Percentiles rank a stretch among this genome's conserved stretches.
Evolutionary conservation across 2,329 filamentous ascomycete genomes (phyloP).

Genomic region (Aschersonia sp.): DNA sequence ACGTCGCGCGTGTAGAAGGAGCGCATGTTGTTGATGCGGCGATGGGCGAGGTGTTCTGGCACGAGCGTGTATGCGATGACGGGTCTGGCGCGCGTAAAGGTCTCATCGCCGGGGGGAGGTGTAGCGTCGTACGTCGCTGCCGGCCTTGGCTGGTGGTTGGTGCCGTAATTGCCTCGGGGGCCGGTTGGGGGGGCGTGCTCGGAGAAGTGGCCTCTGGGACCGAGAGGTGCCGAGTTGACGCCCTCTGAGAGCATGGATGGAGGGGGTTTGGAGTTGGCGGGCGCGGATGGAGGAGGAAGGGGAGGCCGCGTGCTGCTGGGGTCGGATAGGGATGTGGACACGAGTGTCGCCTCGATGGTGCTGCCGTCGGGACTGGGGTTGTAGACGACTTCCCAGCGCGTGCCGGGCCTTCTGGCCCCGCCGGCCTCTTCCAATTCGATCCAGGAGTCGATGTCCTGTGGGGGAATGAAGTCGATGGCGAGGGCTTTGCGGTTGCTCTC

Average conservation of each 20-base stretch:
- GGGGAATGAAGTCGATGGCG: conserved; percentile 81
- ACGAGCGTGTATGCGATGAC: conserved; percentile 41
- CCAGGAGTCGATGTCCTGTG: conserved; percentile 59
- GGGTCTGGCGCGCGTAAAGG: conserved; percentile 26
- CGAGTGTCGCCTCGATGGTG: conserved; percentile 27
- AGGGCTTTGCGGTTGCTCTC: conserved; percentile 73
- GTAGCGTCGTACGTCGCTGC: not conserved
- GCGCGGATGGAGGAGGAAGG: conserved; percentile 2
- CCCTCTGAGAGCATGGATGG: conserved; percentile 8
- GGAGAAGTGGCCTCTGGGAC: conserved; percentile 17
- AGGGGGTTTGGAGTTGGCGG: conserved; percentile 1
- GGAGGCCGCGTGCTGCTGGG: not conserved
- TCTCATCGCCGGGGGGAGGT: conserved; percentile 1
- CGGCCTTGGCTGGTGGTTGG: conserved; percentile 6
- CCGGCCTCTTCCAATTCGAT: conserved; percentile 50
- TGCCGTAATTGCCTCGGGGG: conserved; percentile 9
- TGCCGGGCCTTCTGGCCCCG: conserved; percentile 24
- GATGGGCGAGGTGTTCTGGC: conserved; percentile 44
- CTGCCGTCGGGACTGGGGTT: conserved; percentile 37
- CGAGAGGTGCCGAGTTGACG: conserved; percentile 21
- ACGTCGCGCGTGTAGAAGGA: conserved; percentile 29
- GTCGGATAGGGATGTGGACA: conserved; percentile 2
- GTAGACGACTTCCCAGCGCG: conserved; percentile 63
- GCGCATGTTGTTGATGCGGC: conserved; percentile 45
- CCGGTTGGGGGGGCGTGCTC: conserved; percentile 15